Percentiles rank a stretch among this genome's conserved stretches.
These are phyloP conservation scores for Pseudogymnoascus sp. DNA, from an alignment of 2,329 filamentous ascomycete genomes.

Conservation along the genomic window DNA sequence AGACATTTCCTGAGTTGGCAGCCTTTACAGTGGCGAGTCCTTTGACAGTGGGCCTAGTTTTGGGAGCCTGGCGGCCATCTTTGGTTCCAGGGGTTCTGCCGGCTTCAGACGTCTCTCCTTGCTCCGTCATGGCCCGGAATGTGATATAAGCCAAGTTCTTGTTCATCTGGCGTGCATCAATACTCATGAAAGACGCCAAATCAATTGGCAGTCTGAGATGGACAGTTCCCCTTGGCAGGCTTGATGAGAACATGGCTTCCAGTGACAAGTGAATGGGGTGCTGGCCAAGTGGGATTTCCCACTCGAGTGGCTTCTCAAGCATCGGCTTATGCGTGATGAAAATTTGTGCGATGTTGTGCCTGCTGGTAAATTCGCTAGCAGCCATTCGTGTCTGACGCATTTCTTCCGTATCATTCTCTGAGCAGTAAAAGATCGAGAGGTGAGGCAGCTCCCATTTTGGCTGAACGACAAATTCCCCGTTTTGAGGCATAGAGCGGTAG, in stretches of 20 bases:
- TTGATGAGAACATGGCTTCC: constrained; percentile 27
- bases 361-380: constrained; percentile 41
- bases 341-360: constrained; percentile 40
- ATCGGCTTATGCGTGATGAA: constrained; percentile 40
- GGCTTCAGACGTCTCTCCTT: background rate
- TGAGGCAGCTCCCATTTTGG: constrained; percentile 42
- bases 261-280: constrained; percentile 42
- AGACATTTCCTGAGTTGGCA: background rate
- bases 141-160: constrained; percentile 14
- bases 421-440: constrained; percentile 42
- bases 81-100: background rate
- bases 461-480: constrained; percentile 31
- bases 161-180: constrained; percentile 47
- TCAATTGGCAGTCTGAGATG: constrained; percentile 40
- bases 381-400: constrained; percentile 34
- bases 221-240: constrained; percentile 15
- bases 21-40: background rate
- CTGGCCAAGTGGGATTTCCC: constrained; percentile 31
- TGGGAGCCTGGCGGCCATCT: background rate
- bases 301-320: constrained; percentile 30
- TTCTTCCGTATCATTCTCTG: constrained; percentile 35
- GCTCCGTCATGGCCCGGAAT: constrained; percentile 1
- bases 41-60: background rate
- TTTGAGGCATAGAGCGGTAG: constrained; percentile 32
- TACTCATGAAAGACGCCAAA: constrained; percentile 41